A percentile compares a stretch with the other conserved stretches of the same genome.
These are phyloP conservation scores for Pestalotiopsis fici DNA, from an alignment of 2,329 filamentous ascomycete genomes.

Conservation along the genomic window DNA sequence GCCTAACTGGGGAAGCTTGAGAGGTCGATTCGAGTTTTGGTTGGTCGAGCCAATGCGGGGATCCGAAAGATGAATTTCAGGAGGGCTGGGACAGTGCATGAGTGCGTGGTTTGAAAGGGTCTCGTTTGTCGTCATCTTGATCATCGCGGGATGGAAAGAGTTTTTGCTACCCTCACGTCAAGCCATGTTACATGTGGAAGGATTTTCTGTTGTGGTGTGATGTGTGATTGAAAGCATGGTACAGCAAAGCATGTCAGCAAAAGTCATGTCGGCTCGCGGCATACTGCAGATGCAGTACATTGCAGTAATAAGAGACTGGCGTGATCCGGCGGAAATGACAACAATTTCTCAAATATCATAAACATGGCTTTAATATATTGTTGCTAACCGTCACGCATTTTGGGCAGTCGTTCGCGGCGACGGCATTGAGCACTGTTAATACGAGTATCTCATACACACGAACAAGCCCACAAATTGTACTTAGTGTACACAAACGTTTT, in stretches of 20 bases:
- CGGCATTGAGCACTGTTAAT: no score
- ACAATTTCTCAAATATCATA: not conserved
- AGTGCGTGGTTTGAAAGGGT: not conserved
- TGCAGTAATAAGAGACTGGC: not conserved
- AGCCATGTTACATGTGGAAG: not conserved
- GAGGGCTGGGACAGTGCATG: not conserved
- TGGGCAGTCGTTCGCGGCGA: not conserved
- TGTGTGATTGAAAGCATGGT: not conserved
- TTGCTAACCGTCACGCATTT: not conserved
- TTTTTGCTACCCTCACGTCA: not conserved
- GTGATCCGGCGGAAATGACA: not conserved
- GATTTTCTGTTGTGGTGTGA: not conserved
- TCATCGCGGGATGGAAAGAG: not conserved
- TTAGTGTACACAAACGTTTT: no score
- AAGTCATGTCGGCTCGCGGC: slow-evolving; percentile 6
- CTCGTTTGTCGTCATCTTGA: not conserved
- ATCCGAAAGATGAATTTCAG: not conserved
- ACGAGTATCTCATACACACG: no score
- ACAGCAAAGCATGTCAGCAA: not conserved
- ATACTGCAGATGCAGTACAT: not conserved
- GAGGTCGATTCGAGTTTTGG: not conserved
- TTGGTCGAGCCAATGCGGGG: not conserved
- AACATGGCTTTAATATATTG: not conserved
- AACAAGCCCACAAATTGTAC: no score
- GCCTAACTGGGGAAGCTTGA: slow-evolving; percentile 1